phyloP scores from a whole-genome alignment of 2,329 filamentous ascomycete genomes.

The Aspergillus versicolor region DNA sequence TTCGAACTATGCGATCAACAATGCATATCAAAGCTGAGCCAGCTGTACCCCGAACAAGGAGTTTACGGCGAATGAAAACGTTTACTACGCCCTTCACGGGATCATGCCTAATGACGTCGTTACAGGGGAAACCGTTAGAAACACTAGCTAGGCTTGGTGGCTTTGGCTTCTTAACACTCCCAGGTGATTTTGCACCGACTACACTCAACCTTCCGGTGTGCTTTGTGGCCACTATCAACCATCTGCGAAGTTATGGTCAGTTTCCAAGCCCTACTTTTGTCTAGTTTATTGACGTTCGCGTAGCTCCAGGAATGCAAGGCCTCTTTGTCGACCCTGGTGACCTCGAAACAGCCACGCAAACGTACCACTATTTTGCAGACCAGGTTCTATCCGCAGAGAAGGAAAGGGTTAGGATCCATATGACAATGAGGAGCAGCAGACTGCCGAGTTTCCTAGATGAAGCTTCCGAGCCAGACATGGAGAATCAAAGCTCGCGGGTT shows the following conservation, averaged over 20 bases:
- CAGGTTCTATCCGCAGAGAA: conserved; percentile 40
- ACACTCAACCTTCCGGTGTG: conserved; percentile 43
- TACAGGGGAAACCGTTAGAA: conserved; percentile 40
- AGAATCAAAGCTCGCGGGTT: conserved; percentile 20
- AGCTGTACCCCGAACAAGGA: conserved; percentile 17
- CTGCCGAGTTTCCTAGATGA: conserved; percentile 29
- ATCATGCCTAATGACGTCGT: conserved; percentile 29
- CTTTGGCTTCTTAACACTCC: conserved; percentile 38
- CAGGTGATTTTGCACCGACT: conserved; percentile 37
- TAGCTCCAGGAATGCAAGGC: conserved; percentile 29
- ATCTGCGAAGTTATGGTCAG: conserved; percentile 38
- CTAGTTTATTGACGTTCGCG: conserved; percentile 14
- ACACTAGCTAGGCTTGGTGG: conserved; percentile 45
- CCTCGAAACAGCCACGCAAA: conserved; percentile 30
- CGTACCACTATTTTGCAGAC: conserved; percentile 42
- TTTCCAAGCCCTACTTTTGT: conserved; percentile 3
- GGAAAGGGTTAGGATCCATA: conserved; percentile 32
- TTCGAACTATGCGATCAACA: conserved; percentile 38
- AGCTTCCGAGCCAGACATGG: conserved; percentile 12
- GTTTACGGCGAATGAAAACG: conserved; percentile 41
- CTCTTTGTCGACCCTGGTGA: conserved; percentile 39
- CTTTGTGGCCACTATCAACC: conserved; percentile 42
- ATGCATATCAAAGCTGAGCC: conserved; percentile 24
- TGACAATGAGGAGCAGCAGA: conserved; percentile 33
- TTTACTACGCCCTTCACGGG: conserved; percentile 33